A percentile compares a stretch with the other conserved stretches of the same genome.
These are phyloP conservation scores for Sphagnum tenellum DNA, from an alignment of 225 moss, liverwort and hornwort genomes.

Conservation along the genomic window DNA sequence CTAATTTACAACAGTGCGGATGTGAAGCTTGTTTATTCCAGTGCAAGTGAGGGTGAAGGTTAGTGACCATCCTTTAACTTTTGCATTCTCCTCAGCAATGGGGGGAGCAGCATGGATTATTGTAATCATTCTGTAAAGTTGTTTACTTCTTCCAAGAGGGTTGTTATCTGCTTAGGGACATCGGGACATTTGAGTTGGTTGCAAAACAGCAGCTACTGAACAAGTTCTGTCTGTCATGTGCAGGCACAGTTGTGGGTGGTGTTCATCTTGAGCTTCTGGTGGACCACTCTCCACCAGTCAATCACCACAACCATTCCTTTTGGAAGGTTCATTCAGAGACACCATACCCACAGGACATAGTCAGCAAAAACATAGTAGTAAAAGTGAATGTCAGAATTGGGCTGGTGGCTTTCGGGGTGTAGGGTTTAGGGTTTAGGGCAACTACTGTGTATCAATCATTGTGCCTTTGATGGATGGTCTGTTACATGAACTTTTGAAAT, in stretches of 20 bases:
- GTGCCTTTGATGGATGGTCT: slow-evolving; percentile 15
- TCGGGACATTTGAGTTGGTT: too few relatives aligned
- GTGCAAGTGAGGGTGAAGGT: slow-evolving; percentile 97
- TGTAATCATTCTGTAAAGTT: too few relatives aligned
- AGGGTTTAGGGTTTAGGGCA: too few relatives aligned
- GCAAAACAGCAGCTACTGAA: too few relatives aligned
- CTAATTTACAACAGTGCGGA: slow-evolving; percentile 84
- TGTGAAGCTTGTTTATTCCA: slow-evolving; percentile 82
- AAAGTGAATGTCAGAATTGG: not conserved
- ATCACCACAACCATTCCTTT: slow-evolving; percentile 51
- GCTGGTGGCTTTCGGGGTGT: not conserved
- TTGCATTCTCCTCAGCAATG: too few relatives aligned
- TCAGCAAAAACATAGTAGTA: too few relatives aligned
- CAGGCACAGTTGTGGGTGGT: slow-evolving; percentile 95
- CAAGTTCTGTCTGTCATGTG: slow-evolving; percentile 1
- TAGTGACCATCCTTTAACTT: slow-evolving; percentile 6
- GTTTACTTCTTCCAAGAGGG: too few relatives aligned
- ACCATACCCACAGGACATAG: not conserved
- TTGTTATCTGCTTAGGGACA: too few relatives aligned
- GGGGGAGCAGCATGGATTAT: too few relatives aligned
- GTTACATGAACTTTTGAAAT: slow-evolving; percentile 32
- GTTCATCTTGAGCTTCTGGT: slow-evolving; percentile 96
- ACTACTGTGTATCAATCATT: too few relatives aligned
- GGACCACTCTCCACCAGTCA: slow-evolving; percentile 67
- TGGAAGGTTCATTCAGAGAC: slow-evolving; percentile 60